Percentiles rank a stretch among this genome's conserved stretches.
These are phyloP conservation scores for Phytophthora litchii DNA, from an alignment of 352 stramenopile genomes.

Conservation along the genomic window DNA sequence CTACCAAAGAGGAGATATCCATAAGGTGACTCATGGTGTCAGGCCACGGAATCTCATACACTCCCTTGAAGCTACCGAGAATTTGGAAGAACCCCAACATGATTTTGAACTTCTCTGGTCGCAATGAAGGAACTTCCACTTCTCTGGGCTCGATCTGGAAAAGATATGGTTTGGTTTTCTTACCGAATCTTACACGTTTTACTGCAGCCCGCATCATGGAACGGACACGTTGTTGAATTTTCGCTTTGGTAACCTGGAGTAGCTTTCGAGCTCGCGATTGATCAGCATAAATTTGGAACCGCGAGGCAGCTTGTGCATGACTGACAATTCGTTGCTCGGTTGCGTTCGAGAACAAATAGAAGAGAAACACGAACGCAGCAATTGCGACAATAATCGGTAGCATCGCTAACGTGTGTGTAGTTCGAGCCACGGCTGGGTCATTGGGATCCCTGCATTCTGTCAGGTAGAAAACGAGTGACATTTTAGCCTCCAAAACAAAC, in stretches of 20 bases:
- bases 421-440: slow-evolving; percentile 43
- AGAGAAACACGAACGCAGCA: slow-evolving; percentile 42
- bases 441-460: slow-evolving; percentile 48
- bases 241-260: slow-evolving; percentile 28
- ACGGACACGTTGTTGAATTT: slow-evolving; percentile 6
- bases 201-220: slow-evolving; percentile 21
- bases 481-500: too few species aligned
- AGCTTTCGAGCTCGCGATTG: slow-evolving; percentile 23
- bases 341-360: slow-evolving; percentile 53
- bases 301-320: slow-evolving; percentile 55
- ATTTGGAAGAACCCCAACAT: slow-evolving; percentile 80
- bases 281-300: slow-evolving; percentile 55
- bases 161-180: slow-evolving; percentile 8
- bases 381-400: slow-evolving; percentile 45
- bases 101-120: slow-evolving; percentile 83
- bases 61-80: slow-evolving; percentile 72
- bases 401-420: slow-evolving; percentile 44
- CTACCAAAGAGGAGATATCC: slow-evolving; percentile 69
- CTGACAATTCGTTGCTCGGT: slow-evolving; percentile 56
- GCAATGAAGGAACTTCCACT: slow-evolving; percentile 36
- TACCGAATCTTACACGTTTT: slow-evolving; percentile 4
- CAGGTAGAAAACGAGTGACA: not conserved
- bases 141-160: slow-evolving; percentile 49
- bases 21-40: slow-evolving; percentile 61
- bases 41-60: slow-evolving; percentile 78